These are phyloP conservation scores for Apiospora malaysiana DNA, from an alignment of 2,329 filamentous ascomycete genomes.

Conservation along the genomic window DNA sequence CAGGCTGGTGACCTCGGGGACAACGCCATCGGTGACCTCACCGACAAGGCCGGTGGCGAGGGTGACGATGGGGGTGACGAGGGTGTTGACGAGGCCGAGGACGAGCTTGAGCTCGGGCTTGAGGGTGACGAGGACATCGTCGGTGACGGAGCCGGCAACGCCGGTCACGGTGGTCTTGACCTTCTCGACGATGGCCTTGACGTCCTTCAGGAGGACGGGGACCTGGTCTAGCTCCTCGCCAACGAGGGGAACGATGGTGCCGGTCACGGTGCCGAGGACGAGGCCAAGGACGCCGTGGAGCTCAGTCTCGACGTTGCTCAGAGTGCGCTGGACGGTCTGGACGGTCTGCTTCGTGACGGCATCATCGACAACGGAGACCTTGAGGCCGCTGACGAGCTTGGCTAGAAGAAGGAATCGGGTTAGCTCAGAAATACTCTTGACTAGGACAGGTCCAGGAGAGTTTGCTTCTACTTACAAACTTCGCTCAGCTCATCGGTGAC, in stretches of 20 bases:
- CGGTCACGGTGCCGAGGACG: conserved; percentile 30
- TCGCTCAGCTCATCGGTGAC: conserved; percentile 15
- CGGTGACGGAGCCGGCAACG: conserved; percentile 28
- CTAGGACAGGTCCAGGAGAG: background rate
- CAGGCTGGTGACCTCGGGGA: conserved; percentile 29
- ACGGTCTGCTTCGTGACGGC: conserved; percentile 3
- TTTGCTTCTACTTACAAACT: conserved; percentile 29
- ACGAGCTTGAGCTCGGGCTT: conserved; percentile 37
- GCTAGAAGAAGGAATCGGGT: conserved; percentile 24
- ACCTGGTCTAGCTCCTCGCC: conserved; percentile 33
- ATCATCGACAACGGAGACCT: conserved; percentile 5
- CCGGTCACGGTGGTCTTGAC: conserved; percentile 30
- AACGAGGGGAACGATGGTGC: conserved; percentile 30
- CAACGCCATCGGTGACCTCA: conserved; percentile 27
- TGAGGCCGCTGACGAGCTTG: conserved; percentile 23
- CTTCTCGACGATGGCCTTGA: conserved; percentile 32
- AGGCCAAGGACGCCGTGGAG: conserved; percentile 31
- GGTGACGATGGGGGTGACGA: conserved; percentile 34
- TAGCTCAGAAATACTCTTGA: conserved; percentile 14
- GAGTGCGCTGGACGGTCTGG: conserved; percentile 32
- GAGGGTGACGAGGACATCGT: conserved; percentile 33
- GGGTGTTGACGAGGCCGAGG: conserved; percentile 30
- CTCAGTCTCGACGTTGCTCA: conserved; percentile 31
- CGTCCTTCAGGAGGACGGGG: conserved; percentile 31
- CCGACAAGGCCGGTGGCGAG: conserved; percentile 32